Conservation (phyloP, 2,329 filamentous ascomycete genomes). For the Monosporascus ibericus region DNA sequence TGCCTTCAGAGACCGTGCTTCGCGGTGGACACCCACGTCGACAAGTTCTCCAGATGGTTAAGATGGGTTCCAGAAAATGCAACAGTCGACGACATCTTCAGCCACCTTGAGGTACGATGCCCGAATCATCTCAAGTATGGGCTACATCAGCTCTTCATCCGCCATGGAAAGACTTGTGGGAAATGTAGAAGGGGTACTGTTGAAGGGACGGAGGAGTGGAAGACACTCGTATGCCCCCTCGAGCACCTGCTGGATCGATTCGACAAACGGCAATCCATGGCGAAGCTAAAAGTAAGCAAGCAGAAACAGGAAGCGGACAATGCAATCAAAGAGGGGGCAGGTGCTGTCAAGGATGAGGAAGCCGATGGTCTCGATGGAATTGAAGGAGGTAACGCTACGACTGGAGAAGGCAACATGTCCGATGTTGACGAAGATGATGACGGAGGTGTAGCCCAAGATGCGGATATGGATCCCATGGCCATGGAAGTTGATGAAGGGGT, state of each 20-base stretch:
- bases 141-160: conserved; percentile 49
- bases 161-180: conserved; percentile 43
- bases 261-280: conserved; percentile 19
- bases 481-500: background rate
- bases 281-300: conserved; percentile 10
- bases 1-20: conserved; percentile 48
- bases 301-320: conserved; percentile 4
- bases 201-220: conserved; percentile 55
- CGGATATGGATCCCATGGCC: background rate
- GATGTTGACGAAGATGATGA: background rate
- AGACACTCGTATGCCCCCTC: conserved; percentile 39
- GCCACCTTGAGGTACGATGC: conserved; percentile 46
- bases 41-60: conserved; percentile 45
- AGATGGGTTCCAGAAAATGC: conserved; percentile 48
- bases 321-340: conserved; percentile 2
- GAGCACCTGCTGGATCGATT: conserved; percentile 34
- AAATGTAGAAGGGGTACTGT: conserved; percentile 47
- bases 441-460: background rate
- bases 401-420: background rate
- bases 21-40: conserved; percentile 53
- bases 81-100: conserved; percentile 40
- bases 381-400: background rate
- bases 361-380: background rate
- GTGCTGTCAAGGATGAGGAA: conserved; percentile 1
- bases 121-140: conserved; percentile 49